These are phyloP conservation scores for Prunus kanzakura DNA, from an alignment of 306 rosid species.

Conservation along the genomic window DNA sequence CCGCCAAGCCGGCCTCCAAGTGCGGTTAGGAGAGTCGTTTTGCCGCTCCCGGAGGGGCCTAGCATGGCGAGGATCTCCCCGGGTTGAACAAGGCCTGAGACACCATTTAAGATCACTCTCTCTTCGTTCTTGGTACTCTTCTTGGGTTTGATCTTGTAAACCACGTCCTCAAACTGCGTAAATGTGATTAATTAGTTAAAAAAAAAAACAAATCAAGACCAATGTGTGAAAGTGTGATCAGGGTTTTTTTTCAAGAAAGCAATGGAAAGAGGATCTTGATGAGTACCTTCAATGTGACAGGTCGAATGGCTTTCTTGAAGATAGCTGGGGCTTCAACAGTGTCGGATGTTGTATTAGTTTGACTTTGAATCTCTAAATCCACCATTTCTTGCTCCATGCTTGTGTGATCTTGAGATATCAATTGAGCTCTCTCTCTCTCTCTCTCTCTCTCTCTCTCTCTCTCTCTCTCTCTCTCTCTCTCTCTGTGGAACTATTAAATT, in stretches of 20 bases:
- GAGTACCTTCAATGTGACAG: slow-evolving; percentile 51
- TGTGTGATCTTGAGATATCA: not conserved
- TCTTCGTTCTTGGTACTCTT: slow-evolving; percentile 23
- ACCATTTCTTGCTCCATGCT: slow-evolving; percentile 25
- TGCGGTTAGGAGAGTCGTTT: slow-evolving; percentile 72
- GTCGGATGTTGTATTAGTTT: not conserved
- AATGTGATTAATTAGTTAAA: too few species aligned
- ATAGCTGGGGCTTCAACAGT: slow-evolving; percentile 11
- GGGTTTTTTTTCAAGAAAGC: too few species aligned
- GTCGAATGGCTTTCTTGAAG: slow-evolving; percentile 31
- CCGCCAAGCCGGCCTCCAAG: slow-evolving; percentile 50
- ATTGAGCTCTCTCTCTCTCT: not conserved
- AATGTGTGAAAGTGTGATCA: too few species aligned
- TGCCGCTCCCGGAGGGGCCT: slow-evolving; percentile 89
- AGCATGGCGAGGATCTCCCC: slow-evolving; percentile 79
- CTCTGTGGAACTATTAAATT: not conserved
- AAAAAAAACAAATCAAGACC: too few species aligned
- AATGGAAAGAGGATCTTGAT: too few species aligned
- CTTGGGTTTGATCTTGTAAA: slow-evolving; percentile 37
- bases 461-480: too few species aligned
- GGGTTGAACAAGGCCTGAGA: slow-evolving; percentile 49
- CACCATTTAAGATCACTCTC: slow-evolving; percentile 49
- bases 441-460: not conserved
- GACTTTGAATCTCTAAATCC: slow-evolving; percentile 55
- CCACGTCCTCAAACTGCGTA: slow-evolving; percentile 57